phyloP scores from a whole-genome alignment of 2,329 filamentous ascomycete genomes.

The Didymella sp. region DNA sequence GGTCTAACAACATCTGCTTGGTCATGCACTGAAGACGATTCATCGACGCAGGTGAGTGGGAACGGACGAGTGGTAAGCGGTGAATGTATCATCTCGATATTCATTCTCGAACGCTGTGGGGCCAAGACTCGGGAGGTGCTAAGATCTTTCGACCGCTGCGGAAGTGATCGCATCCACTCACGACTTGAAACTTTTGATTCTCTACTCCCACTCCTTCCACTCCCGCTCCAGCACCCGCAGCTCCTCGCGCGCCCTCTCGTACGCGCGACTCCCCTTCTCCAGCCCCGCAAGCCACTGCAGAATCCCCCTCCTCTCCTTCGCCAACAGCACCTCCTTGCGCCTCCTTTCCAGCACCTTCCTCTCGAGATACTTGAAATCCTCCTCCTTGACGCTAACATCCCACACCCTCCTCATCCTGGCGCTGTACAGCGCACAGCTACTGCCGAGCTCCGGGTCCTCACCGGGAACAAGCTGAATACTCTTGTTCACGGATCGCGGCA shows the following conservation, averaged over 20 bases:
- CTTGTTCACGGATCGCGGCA: slow-evolving; percentile 55
- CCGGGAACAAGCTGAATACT: slow-evolving; percentile 64
- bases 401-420: slow-evolving; percentile 79
- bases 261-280: slow-evolving; percentile 33
- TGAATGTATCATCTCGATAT: too few species aligned
- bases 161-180: too few species aligned
- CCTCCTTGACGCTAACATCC: slow-evolving; percentile 66
- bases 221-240: slow-evolving; percentile 35
- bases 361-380: slow-evolving; percentile 71
- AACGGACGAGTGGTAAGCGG: too few species aligned
- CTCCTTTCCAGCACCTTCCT: slow-evolving; percentile 63
- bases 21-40: too few species aligned
- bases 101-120: too few species aligned
- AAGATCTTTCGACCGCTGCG: too few species aligned
- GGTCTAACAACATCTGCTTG: too few species aligned
- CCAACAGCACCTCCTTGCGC: slow-evolving; percentile 48
- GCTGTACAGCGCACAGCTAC: slow-evolving; percentile 80
- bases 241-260: slow-evolving; percentile 36
- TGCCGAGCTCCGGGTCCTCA: slow-evolving; percentile 52
- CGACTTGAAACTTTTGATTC: not conserved
- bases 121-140: too few species aligned
- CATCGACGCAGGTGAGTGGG: too few species aligned
- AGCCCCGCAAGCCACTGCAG: slow-evolving; percentile 31
- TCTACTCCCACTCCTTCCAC: slow-evolving; percentile 44
- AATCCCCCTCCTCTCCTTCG: slow-evolving; percentile 52